Base-by-base conservation (phyloP, 2,329 filamentous ascomycete genomes). In the Scedosporium boydii region DNA sequence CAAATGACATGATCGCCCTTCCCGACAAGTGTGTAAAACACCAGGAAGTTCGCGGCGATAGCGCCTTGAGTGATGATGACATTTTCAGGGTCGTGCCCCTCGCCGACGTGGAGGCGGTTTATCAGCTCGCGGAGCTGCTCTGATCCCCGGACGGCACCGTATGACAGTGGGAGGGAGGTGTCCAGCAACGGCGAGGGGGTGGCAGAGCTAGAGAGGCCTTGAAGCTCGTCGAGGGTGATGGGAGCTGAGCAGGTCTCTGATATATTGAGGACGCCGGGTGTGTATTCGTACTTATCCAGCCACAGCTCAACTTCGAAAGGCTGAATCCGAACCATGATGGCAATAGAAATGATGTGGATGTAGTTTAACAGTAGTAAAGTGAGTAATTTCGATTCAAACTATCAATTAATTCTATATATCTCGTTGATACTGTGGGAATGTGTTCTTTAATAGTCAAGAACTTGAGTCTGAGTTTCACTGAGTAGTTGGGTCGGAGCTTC, bases 1-100 rank as follows among this genome's bases (percentile, higher is more conserved):
- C 90, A 95, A 63, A 96, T 82, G 57, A 93, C 88, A 78, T 96
- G 91, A 70, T 96, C 90, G 0, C 87, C 89, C 0, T 86, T 83
- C 0, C 84, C 83, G 2, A 95, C 71, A 6, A 95, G 78, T 1
- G 87, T 80, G 72, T 93, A 93, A 6, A 95, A 81, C 2, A 87
- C 76, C n/a, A 95, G 76, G 68, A 91, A 90, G 70, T 96, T 96
- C n/a, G 91, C 91, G 5, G 85, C 81, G 59, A 96, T 96, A 14
- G 90, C 91, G 9, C 92, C 92, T 34, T 88, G 84, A 0, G 90
- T 91, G 63, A 93, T 86, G 61, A 96, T 74, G 48, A 96, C 81
- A 68, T 89, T 86, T 16, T 91, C 85, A 85, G 70, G 4, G 77
- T 76, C 1, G 73, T 75, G 1, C 73, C 72, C 64, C 74, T 84